These are phyloP conservation scores for Moesziomyces sp. DNA, from an alignment of 1,284 basidiomycete genomes.

Conservation along the genomic window DNA sequence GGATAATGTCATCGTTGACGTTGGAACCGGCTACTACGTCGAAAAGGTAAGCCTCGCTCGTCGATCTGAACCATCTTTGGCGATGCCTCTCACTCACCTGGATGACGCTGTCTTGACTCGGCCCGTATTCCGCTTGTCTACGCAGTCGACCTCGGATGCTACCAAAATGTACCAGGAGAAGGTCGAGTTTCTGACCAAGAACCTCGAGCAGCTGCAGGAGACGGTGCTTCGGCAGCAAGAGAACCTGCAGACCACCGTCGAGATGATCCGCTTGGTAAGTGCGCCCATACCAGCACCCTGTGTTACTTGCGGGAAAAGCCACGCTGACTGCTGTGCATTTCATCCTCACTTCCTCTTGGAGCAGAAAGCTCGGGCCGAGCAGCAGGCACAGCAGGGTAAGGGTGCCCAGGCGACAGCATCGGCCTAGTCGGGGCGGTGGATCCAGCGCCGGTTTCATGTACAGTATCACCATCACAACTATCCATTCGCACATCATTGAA, in stretches of 20 bases:
- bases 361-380: constrained; percentile 45
- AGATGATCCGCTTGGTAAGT: constrained; percentile 63
- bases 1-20: constrained; percentile 90
- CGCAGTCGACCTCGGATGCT: constrained; percentile 56
- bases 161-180: constrained; percentile 60
- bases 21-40: constrained; percentile 96
- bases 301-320: too few species aligned
- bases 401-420: constrained; percentile 18
- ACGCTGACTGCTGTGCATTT: too few species aligned
- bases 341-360: not conserved
- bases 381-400: constrained; percentile 21
- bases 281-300: too few species aligned
- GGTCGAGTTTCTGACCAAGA: constrained; percentile 60
- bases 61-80: not conserved
- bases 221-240: constrained; percentile 65
- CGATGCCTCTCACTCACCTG: not conserved
- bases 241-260: constrained; percentile 62
- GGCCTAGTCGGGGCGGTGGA: not conserved
- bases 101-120: not conserved
- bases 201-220: constrained; percentile 64
- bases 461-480: not conserved
- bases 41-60: constrained; percentile 77
- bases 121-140: not conserved
- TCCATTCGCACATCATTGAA: too few species aligned
- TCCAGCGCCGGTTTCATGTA: not conserved